Conservation (phyloP, 169 alveolate species). For the Plasmodium coatneyi region DNA sequence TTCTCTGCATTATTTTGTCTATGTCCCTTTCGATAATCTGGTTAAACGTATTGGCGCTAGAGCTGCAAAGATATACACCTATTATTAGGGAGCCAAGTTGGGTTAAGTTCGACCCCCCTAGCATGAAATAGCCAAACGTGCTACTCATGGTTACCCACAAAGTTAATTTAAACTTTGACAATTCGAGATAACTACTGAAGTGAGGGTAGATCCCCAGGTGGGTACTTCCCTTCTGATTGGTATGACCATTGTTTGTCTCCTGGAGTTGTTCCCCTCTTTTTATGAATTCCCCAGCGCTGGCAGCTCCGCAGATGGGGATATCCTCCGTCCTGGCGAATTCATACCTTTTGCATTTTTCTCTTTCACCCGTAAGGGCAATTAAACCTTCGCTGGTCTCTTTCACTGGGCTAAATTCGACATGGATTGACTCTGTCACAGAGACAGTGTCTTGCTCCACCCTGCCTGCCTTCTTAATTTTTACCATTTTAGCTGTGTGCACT, state of each 20-base stretch:
- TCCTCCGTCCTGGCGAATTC: neutral
- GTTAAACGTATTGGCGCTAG: constrained; percentile 84
- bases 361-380: neutral
- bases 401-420: neutral
- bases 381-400: neutral
- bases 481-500: neutral
- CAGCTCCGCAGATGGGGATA: neutral
- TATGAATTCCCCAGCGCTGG: neutral
- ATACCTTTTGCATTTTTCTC: neutral
- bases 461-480: neutral
- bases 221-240: neutral
- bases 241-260: neutral
- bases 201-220: neutral
- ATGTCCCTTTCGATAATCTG: constrained; percentile 82
- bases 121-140: constrained; percentile 84
- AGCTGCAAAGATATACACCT: constrained; percentile 84
- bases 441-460: neutral
- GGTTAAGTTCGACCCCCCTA: constrained; percentile 33
- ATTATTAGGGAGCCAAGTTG: constrained; percentile 7
- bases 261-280: neutral
- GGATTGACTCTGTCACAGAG: neutral
- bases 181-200: constrained; percentile 19
- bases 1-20: constrained; percentile 82
- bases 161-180: constrained; percentile 81
- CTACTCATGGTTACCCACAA: constrained; percentile 87